These are phyloP conservation scores for Tilletia setariae DNA, from an alignment of 1,284 basidiomycete genomes.

Conservation along the genomic window DNA sequence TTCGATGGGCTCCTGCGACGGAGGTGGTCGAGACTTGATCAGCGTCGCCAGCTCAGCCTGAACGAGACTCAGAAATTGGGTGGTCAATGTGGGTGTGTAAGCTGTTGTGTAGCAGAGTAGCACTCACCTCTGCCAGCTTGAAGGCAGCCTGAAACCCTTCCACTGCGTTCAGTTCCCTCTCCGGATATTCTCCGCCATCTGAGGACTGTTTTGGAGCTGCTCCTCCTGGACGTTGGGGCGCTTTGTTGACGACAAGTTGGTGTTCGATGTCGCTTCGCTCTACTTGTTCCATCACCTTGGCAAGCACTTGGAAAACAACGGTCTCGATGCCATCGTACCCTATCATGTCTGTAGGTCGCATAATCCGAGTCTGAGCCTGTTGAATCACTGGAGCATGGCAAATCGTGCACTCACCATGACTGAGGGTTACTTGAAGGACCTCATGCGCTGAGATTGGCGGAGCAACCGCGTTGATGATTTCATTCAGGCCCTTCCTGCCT, in stretches of 20 bases:
- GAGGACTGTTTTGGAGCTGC: conserved; percentile 25
- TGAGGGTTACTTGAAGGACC: conserved; percentile 89
- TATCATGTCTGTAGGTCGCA: conserved; percentile 62
- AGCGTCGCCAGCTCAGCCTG: conserved; percentile 71
- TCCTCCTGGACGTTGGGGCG: conserved; percentile 26
- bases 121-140: conserved; percentile 69
- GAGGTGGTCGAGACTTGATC: conserved; percentile 60
- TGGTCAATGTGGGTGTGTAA: background rate
- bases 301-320: conserved; percentile 70
- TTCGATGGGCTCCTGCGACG: background rate
- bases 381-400: too few species aligned
- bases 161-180: conserved; percentile 73
- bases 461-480: conserved; percentile 91
- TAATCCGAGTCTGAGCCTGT: background rate
- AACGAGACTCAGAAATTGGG: conserved; percentile 12
- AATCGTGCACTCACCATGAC: conserved; percentile 75
- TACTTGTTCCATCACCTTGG: conserved; percentile 49
- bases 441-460: conserved; percentile 98
- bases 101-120: background rate
- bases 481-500: conserved; percentile 56
- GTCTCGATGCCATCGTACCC: conserved; percentile 93
- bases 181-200: conserved; percentile 12
- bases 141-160: conserved; percentile 78
- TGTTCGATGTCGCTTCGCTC: conserved; percentile 27
- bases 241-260: conserved; percentile 47